Percentiles rank a stretch among this genome's conserved stretches.
These are phyloP conservation scores for Cryptococcus sp. DNA, from an alignment of 1,284 basidiomycete species.

Conservation along the genomic window DNA sequence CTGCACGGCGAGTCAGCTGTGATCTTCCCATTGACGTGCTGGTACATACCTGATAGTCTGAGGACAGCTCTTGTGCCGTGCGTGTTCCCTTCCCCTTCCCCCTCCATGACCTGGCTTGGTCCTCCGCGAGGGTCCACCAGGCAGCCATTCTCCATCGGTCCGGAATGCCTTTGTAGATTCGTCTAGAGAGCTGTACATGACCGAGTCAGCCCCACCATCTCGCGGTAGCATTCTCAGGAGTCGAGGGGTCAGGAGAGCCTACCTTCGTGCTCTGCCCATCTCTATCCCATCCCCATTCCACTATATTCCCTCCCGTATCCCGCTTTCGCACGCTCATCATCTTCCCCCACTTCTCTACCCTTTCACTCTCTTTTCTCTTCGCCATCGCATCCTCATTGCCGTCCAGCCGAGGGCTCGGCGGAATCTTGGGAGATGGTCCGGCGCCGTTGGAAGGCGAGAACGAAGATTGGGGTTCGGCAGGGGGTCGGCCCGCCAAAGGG, in stretches of 20 bases:
- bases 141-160: conserved; percentile 91
- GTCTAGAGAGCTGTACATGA: conserved; percentile 52
- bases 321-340: conserved; percentile 68
- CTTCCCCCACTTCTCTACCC: conserved; percentile 81
- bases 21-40: not conserved
- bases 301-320: conserved; percentile 72
- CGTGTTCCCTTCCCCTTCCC: conserved; percentile 32
- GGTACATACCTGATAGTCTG: conserved; percentile 57
- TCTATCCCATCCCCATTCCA: conserved; percentile 65
- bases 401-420: conserved; percentile 9
- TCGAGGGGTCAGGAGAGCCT: conserved; percentile 10
- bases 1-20: conserved; percentile 18
- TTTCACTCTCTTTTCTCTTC: conserved; percentile 60
- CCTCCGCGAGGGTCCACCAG: conserved; percentile 71
- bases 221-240: no score
- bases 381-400: conserved; percentile 13
- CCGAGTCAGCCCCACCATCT: conserved; percentile 13
- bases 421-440: conserved; percentile 17
- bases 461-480: conserved; percentile 37
- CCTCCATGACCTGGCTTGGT: conserved; percentile 30
- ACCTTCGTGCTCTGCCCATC: conserved; percentile 61
- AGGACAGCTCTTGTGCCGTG: conserved; percentile 29
- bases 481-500: conserved; percentile 21
- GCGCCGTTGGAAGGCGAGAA: conserved; percentile 14
- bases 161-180: conserved; percentile 93